Percentiles rank a stretch among this genome's conserved stretches.
Evolutionary conservation across 225 moss, liverwort and hornwort genomes (phyloP).

Genomic region (Polytrichum commune): DNA sequence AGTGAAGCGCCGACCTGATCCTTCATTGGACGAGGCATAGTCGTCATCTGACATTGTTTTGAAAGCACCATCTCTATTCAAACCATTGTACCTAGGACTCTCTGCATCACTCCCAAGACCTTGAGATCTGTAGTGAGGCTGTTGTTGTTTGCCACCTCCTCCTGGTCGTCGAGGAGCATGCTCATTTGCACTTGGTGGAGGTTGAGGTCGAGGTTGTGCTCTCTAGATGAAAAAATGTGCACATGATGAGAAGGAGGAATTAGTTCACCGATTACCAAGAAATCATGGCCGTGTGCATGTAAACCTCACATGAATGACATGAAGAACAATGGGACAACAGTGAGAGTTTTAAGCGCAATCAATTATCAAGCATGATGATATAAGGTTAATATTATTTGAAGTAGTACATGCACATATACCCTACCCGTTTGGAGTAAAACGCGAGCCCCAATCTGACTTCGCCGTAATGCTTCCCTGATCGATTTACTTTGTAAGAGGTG

Average conservation of each 20-base stretch:
- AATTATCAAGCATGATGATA: not conserved
- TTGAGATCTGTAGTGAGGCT: not conserved
- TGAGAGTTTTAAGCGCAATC: not conserved
- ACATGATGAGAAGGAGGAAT: not conserved
- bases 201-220: constrained; percentile 24
- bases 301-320: not conserved
- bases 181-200: constrained; percentile 11
- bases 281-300: not conserved
- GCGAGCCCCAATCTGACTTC: constrained; percentile 29
- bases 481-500: constrained; percentile 22
- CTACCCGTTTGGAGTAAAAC: constrained; percentile 32
- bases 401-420: too few relatives aligned
- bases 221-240: constrained; percentile 10
- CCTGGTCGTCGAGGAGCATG: constrained; percentile 15
- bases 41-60: constrained; percentile 7
- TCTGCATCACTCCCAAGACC: not conserved
- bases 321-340: not conserved
- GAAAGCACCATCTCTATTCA: constrained; percentile 4
- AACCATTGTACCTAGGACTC: constrained; percentile 1
- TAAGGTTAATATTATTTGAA: too few relatives aligned
- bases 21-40: constrained; percentile 15
- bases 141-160: constrained; percentile 5
- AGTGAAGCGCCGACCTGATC: constrained; percentile 22
- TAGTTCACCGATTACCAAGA: not conserved
- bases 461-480: constrained; percentile 18